Base-by-base conservation (phyloP, 139 green algal species). In the Pseudopediastrum boryanum region DNA sequence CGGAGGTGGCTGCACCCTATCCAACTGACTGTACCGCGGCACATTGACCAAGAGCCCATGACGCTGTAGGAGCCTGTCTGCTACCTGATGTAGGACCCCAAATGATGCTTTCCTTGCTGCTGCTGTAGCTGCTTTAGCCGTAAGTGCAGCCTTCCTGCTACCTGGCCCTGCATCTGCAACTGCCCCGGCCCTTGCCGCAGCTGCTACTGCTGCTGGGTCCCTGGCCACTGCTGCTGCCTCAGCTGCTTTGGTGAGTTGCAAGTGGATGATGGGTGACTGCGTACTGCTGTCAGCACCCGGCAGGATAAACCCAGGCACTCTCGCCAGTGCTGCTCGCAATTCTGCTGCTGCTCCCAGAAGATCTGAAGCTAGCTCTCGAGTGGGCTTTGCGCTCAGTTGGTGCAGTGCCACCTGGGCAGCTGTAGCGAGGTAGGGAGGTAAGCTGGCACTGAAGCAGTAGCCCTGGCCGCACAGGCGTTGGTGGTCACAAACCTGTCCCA, bases 391-490 rank as follows among this genome's bases (percentile, higher is more conserved):
- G 8, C 76, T 44, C 25, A 83, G 42, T 7, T 62, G 8, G 8
- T 43, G 19, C 5, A 86, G 71, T 50, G 80, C 77, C 41, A 71
- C 31, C 46, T 52, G 46, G 33, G 84, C 91, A 31, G 87, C 83
- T 0, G 81, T 88, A 6, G 97, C 96, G 54, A 98, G 85, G 85
- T 95, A 99, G 54, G 97, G 96, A 29, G 97, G 97, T 82, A 98
- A 90, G 7, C 93, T 95, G 8, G 97, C 97, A 3, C 87, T 96
- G 89, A 99, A 99, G 83, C 91, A 95, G 89, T 99, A 99, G 59
- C 97, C 97, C 33, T 84, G 79, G 36, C 94, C 91, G 8, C 76
- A 87, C 16, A 98, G 89, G 48, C 94, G 91, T 83, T 98, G 94
- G 84, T 98, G 96, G 78, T 98, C 96, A 31, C 97, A 92, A 7